Percentiles rank a stretch among this genome's conserved stretches.
phyloP scores from a whole-genome alignment of 1,139 yeast genomes.

The Taphrina populina region DNA sequence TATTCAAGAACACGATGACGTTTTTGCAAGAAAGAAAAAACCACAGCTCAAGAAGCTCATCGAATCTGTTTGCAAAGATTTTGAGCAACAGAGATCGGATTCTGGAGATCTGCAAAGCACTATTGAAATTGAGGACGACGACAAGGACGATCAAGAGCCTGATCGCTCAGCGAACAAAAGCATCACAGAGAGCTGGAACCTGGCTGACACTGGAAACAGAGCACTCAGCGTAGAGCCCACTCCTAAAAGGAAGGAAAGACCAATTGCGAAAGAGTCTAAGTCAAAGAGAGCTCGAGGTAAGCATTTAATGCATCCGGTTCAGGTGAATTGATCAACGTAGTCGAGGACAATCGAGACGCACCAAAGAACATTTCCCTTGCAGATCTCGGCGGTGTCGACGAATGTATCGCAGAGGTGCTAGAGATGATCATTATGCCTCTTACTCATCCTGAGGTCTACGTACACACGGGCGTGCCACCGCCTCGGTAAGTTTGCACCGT shows the following conservation, averaged over 20 bases:
- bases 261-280: conserved; percentile 43
- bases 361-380: conserved; percentile 63
- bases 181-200: conserved; percentile 4
- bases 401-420: conserved; percentile 75
- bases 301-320: conserved; percentile 35
- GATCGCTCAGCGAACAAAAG: not conserved
- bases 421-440: conserved; percentile 90
- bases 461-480: conserved; percentile 87
- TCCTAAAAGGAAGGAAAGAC: conserved; percentile 43
- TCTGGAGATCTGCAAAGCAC: not conserved
- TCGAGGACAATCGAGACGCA: conserved; percentile 56
- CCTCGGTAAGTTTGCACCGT: conserved; percentile 50
- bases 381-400: conserved; percentile 86
- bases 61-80: conserved; percentile 18
- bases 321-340: conserved; percentile 2
- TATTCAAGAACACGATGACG: conserved; percentile 12
- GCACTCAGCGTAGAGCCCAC: conserved; percentile 17
- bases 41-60: conserved; percentile 20
- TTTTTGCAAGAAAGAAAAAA: conserved; percentile 26
- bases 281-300: conserved; percentile 52
- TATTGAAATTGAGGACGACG: conserved; percentile 9
- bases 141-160: not conserved
- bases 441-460: conserved; percentile 85
- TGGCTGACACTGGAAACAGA: conserved; percentile 30
- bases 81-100: conserved; percentile 15